Conservation (phyloP, 73 alveolate species). For the Blepharisma japonicum region DNA sequence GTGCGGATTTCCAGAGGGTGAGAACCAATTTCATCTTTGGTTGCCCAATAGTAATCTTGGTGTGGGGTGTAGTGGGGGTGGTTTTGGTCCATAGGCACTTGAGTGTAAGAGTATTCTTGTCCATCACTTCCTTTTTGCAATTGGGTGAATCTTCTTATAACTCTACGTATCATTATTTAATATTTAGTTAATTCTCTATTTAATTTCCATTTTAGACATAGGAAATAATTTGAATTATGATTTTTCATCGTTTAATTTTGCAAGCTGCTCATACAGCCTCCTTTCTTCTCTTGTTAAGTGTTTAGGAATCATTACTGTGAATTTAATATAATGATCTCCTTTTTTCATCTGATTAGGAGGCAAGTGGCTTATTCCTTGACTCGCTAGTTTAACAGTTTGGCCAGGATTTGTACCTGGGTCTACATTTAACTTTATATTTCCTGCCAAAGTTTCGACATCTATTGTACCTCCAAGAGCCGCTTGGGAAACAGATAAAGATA, state of each 20-base stretch:
- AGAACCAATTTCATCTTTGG: background rate
- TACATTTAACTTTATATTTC: slow-evolving; percentile 60
- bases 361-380: slow-evolving; percentile 55
- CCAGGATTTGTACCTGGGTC: slow-evolving; percentile 75
- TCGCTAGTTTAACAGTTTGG: slow-evolving; percentile 55
- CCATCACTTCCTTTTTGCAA: slow-evolving; percentile 28
- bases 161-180: background rate
- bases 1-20: background rate
- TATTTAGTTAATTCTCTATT: too few species aligned
- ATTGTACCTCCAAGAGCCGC: slow-evolving; percentile 79
- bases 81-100: slow-evolving; percentile 5
- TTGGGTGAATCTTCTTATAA: background rate
- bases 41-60: background rate
- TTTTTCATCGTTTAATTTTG: background rate
- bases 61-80: slow-evolving; percentile 34
- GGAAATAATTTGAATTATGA: background rate
- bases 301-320: slow-evolving; percentile 57
- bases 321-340: slow-evolving; percentile 55
- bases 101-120: background rate
- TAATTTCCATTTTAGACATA: too few species aligned
- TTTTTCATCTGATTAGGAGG: slow-evolving; percentile 50
- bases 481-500: slow-evolving; percentile 49
- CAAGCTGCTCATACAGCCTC: slow-evolving; percentile 16
- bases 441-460: slow-evolving; percentile 70
- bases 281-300: background rate